phyloP scores from a whole-genome alignment of 371 early-diverging fungal species.

The Actinomortierella ambigua region DNA sequence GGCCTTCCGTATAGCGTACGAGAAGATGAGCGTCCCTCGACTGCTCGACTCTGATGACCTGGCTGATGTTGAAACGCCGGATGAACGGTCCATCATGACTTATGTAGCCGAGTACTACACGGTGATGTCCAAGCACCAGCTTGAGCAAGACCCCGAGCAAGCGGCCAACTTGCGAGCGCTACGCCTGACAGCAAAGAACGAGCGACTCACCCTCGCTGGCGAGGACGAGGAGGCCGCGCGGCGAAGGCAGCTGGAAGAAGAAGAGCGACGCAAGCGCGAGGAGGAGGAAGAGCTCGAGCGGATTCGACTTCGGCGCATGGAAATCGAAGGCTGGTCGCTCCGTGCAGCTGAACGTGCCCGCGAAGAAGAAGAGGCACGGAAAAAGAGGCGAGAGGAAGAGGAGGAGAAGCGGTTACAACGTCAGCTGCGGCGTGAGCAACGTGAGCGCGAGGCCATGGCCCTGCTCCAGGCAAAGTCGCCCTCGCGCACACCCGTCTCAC shows the following conservation, averaged over 20 bases:
- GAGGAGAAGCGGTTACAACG: slow-evolving; percentile 24
- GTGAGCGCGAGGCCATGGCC: slow-evolving; percentile 20
- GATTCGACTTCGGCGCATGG: slow-evolving; percentile 32
- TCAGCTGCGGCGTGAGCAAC: slow-evolving; percentile 33
- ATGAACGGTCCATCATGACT: slow-evolving; percentile 65
- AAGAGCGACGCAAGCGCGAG: slow-evolving; percentile 18
- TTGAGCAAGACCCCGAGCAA: slow-evolving; percentile 31
- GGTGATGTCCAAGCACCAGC: slow-evolving; percentile 45
- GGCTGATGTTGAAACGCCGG: slow-evolving; percentile 52
- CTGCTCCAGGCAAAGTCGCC: slow-evolving; percentile 2
- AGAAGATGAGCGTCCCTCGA: slow-evolving; percentile 51
- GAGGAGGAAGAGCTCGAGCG: slow-evolving; percentile 40
- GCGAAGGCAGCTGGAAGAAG: slow-evolving; percentile 25
- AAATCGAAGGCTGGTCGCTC: slow-evolving; percentile 45
- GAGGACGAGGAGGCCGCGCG: slow-evolving; percentile 24
- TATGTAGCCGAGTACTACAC: slow-evolving; percentile 60
- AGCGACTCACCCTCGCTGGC: slow-evolving; percentile 37
- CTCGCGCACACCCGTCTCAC: too few species aligned
- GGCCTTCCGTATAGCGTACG: slow-evolving; percentile 61
- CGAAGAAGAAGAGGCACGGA: slow-evolving; percentile 41
- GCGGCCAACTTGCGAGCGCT: slow-evolving; percentile 18
- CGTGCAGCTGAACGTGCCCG: slow-evolving; percentile 34
- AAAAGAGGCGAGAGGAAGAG: slow-evolving; percentile 34
- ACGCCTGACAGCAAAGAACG: slow-evolving; percentile 34
- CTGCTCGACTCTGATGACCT: slow-evolving; percentile 64